Base-by-base conservation (phyloP, 805 yeast species). In the Blastobotrys attinorum region DNA sequence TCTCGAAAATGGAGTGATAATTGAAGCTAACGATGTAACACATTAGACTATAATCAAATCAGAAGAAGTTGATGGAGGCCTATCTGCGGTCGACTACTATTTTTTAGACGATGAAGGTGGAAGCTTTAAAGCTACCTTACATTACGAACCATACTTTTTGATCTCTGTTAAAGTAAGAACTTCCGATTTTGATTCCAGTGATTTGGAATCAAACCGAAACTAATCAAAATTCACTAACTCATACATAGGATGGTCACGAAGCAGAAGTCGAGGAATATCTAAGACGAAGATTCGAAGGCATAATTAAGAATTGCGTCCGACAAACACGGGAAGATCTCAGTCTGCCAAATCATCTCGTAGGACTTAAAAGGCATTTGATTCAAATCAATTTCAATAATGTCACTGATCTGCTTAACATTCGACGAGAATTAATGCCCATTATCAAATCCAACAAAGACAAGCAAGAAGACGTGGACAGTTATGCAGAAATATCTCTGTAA, bases 91-190 rank as follows among this genome's bases (percentile, higher is more conserved):
- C 2, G 97, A 92, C 55, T 88, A 83, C 62, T 94, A 94, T 59
- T 92, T 94, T 54, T 64, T 92, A 5, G 97, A 89, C 60, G 96
- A 86, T 56, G 97, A 89, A 60, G 99, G 99, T 39, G 98, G 97
- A 4, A 78, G 84, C 36, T 92, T 94, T 69, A 92, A 90, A 59
- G 81, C 88, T 3, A 82, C 95, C 0, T 63, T 85, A 11, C 82
- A 75, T 46, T 85, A 76, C 58, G 88, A 86, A 53, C 99, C 99
- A 0, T 92, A 92, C 61, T 84, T 92, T 57, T 75, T 82, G 41
- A 65, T 92, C 8, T 71, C 77, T 2, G 77, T 86, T 50, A 68
- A 74, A n/a, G 74, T 74, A 1, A 77, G 78, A 3, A 62, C n/a
- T 21, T 11, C 6, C 37, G 40, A 16, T 18, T n/a, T 3, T 5